phyloP scores from a whole-genome alignment of 1,284 basidiomycete species.

The Rugosomyces carneus region DNA sequence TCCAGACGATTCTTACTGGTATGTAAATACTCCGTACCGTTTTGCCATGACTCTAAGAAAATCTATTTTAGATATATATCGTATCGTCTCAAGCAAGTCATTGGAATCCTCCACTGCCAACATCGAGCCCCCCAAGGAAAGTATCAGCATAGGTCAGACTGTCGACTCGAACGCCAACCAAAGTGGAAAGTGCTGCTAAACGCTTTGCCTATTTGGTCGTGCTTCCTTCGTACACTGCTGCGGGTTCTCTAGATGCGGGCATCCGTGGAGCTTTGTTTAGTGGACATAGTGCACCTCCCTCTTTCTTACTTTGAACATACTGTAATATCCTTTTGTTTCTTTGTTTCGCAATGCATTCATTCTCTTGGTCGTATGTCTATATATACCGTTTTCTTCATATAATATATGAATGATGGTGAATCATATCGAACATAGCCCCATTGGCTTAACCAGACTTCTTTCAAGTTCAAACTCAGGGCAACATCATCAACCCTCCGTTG shows the following conservation, averaged over 20 bases:
- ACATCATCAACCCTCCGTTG: not conserved
- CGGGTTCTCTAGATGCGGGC: conserved; percentile 14
- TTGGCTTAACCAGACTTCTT: too few relatives aligned
- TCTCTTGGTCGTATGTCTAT: too few relatives aligned
- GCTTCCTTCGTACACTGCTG: conserved; percentile 1
- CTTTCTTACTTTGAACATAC: conserved; percentile 13
- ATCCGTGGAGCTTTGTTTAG: conserved; percentile 12
- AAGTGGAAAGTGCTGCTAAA: conserved; percentile 39
- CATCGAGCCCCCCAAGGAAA: conserved; percentile 42
- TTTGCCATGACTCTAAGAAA: not conserved
- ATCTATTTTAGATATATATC: conserved; percentile 75
- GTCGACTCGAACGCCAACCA: conserved; percentile 35
- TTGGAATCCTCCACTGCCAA: conserved; percentile 70
- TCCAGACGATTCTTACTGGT: conserved; percentile 97
- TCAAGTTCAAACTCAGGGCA: not conserved
- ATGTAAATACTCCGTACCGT: conserved; percentile 8
- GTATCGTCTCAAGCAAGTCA: conserved; percentile 82
- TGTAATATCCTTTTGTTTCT: conserved; percentile 18
- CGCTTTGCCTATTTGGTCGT: not conserved
- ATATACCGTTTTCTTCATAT: not conserved
- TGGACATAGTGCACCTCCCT: conserved; percentile 13
- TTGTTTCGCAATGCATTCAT: conserved; percentile 10
- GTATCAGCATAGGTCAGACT: conserved; percentile 68
- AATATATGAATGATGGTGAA: too few relatives aligned
- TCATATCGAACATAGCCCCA: not conserved